phyloP scores from a whole-genome alignment of 345 rosid genomes.

The Gossypium arboreum region DNA sequence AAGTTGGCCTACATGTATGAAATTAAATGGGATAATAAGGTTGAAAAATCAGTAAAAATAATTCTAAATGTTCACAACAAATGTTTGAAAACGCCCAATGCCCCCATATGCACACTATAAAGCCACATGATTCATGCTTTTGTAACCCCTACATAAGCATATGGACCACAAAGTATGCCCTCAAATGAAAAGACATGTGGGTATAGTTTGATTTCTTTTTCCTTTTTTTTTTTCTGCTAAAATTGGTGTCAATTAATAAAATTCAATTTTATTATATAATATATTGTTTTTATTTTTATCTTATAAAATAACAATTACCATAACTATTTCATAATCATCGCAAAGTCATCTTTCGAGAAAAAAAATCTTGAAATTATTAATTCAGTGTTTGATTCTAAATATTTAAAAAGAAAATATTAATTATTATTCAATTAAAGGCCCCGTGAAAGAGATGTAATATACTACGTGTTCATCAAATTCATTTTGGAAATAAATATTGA shows the following conservation, averaged over 20 bases:
- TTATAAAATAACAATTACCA: too few species aligned
- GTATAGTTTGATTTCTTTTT: slow-evolving; percentile 2
- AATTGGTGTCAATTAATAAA: slow-evolving; percentile 17
- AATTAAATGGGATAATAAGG: not conserved
- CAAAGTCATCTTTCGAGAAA: not conserved
- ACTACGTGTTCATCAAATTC: not conserved
- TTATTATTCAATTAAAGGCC: not conserved
- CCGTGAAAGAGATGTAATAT: not conserved
- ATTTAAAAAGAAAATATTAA: not conserved
- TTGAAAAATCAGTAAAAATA: not conserved
- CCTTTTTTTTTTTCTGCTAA: not conserved
- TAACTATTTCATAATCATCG: too few species aligned
- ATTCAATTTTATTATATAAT: not conserved
- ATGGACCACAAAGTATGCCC: slow-evolving; percentile 14
- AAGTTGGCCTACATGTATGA: not conserved
- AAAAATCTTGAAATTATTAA: not conserved
- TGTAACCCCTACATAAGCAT: slow-evolving; percentile 2
- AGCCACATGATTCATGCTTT: slow-evolving; percentile 15
- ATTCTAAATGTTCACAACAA: not conserved
- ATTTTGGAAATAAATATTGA: not conserved
- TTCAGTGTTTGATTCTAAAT: not conserved
- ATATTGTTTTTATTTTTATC: too few species aligned
- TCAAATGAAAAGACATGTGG: not conserved
- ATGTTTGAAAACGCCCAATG: not conserved
- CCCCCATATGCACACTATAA: not conserved